Evolutionary conservation across 2,329 filamentous ascomycete genomes (phyloP), one percentile per base, ranked within the genome.

Genomic region (Endoconidiophora polonica): DNA sequence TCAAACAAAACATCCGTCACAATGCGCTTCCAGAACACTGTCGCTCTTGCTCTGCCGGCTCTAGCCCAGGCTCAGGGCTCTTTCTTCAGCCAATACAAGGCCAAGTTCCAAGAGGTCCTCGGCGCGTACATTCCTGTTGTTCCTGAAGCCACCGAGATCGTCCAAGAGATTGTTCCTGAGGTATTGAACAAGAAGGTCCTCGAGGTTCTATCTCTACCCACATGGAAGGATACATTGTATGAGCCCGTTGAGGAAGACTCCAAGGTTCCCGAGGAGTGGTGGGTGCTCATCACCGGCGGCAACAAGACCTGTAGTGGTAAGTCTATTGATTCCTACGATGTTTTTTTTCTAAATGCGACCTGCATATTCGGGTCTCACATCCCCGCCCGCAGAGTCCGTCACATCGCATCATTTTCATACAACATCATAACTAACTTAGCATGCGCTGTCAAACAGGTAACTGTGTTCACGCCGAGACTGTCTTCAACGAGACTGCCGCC

Each of bases 251-350:
- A 76, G 54, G 64, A 75, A 6, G 74, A 65, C 24, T 72, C 74
- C 55, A 73, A 74, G 9, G 72, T 70, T 54, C 80, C 83, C 4
- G 80, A 82, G 64, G 80, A 86, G 65, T 87, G 81, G 81, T 79
- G 83, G 70, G 68, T 90, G 54, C 71, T 83, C 57, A 66, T 86
- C 57, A 83, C 79, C 7, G 84, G 81, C 57, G 84, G 81, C 57
- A 87, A 88, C 70, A 81, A 79, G 68, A 86, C 83, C 29, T 90
- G 84, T 68, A 81, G 73, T 60, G 73, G 75, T 77, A 66, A 52
- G 70, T 58, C 24, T 38, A 16, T 20, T 7, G 18, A 9, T 54
- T 41, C 20, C 50, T 37, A 29, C 16, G 2, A 6, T 12, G 18
- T 50, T n/a, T 20, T 41, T 20, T 12, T 12, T 26, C 10, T 26